Conservation (phyloP, 495 filamentous ascomycete species). For the Penicillium soppii region DNA sequence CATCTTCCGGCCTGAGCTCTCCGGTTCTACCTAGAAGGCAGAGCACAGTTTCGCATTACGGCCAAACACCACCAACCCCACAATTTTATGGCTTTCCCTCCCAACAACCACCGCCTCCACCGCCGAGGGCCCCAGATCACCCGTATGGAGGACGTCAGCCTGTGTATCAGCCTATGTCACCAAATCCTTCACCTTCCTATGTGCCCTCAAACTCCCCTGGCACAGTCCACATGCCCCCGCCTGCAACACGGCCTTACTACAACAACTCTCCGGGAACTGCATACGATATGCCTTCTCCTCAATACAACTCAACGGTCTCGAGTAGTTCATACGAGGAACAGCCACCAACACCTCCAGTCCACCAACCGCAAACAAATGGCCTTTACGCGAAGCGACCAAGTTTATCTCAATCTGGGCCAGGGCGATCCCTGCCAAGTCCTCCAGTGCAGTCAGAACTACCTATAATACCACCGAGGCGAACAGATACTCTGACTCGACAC, state of each 20-base stretch:
- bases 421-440: constrained; percentile 39
- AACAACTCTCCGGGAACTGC: constrained; percentile 22
- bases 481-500: constrained; percentile 55
- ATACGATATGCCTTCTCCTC: constrained; percentile 31
- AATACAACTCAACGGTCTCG: constrained; percentile 22
- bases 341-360: constrained; percentile 50
- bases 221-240: constrained; percentile 16
- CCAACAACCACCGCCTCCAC: constrained; percentile 41
- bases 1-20: constrained; percentile 24
- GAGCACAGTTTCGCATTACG: constrained; percentile 31
- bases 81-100: constrained; percentile 35
- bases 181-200: constrained; percentile 20
- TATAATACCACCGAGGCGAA: constrained; percentile 48
- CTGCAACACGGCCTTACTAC: constrained; percentile 28
- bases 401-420: constrained; percentile 33
- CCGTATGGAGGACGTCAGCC: constrained; percentile 43
- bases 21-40: constrained; percentile 30
- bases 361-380: constrained; percentile 35
- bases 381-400: constrained; percentile 30
- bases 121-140: constrained; percentile 48
- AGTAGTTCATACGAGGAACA: constrained; percentile 34
- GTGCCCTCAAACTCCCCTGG: constrained; percentile 26
- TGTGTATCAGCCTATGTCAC: constrained; percentile 25
- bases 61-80: constrained; percentile 34
- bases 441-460: constrained; percentile 45